Evolutionary conservation across 371 early-diverging fungal species (phyloP), one percentile per base, ranked within the genome.

Genomic region (Mortierella sp.): DNA sequence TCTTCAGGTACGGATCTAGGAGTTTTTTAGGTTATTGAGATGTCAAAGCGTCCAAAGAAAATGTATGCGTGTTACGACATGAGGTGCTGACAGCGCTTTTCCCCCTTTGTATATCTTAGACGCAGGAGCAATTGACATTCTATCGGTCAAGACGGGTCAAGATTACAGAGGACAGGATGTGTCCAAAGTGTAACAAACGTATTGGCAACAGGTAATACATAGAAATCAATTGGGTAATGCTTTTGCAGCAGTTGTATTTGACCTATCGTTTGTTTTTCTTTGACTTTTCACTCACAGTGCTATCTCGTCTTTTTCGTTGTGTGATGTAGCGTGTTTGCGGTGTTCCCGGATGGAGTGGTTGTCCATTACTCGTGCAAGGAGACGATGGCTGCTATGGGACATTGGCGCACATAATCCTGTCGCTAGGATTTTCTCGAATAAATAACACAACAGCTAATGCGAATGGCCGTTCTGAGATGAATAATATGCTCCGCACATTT

Each of bases 331-430:
- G 95, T 94, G 2, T 94, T 96, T 89, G 94, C 94, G 1, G 90
- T 90, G 8, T 94, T 93, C 76, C 93, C 94, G 1, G 91, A 93
- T 75, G 93, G 93, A 24, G 89, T 90, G 0, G 91, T 95, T 10
- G 93, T 94, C 8, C 96, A 96, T 86, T 93, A 94, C 65, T 93
- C 91, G 50, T 96, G 96, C 80, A 91, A 92, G 78, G 91, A 93
- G 68, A 89, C 90, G 44, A 90, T 91, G 75, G 80, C 80, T 2
- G 70, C 80, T 0, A 61, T 78, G 16, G 70, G 77, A 8, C 79
- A 74, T 29, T 85, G 85, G 78, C 79, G 73, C 14, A 37, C 75
- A 37, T 73, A 66, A 14, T 4, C 9, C 41, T 40, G 13, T 4
- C 1, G 16, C 29, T 8, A 4, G 19, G 8, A n/a, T 6, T 0